Conservation (phyloP, 176 grass and related monocot species). For the Sorghum bicolor region DNA sequence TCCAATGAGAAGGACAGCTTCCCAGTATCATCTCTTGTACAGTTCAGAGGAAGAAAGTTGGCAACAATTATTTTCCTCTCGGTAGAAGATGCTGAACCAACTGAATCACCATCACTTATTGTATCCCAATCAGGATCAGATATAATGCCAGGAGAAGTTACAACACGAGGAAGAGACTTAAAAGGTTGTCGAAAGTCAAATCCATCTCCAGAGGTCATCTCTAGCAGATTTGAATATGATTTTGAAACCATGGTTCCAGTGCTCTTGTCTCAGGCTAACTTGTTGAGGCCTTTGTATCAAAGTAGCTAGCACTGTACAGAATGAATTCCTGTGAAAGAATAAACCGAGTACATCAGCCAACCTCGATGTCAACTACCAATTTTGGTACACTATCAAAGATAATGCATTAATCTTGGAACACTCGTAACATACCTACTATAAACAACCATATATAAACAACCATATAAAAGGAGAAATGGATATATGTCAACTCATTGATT, state of each 20-base stretch:
- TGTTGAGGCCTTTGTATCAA: background rate
- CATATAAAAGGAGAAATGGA: background rate
- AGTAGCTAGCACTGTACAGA: background rate
- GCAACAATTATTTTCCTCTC: constrained; percentile 91
- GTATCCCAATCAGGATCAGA: constrained; percentile 62
- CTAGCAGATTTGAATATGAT: constrained; percentile 82
- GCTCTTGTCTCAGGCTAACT: background rate
- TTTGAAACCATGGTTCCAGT: constrained; percentile 63
- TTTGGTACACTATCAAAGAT: constrained; percentile 4
- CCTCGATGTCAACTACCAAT: background rate
- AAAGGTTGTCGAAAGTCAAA: constrained; percentile 60
- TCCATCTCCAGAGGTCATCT: constrained; percentile 40
- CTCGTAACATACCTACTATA: background rate
- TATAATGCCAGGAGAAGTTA: constrained; percentile 79
- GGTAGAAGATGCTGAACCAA: constrained; percentile 33
- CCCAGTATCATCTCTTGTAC: constrained; percentile 65
- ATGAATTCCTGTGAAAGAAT: constrained; percentile 25
- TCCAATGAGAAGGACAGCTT: constrained; percentile 69
- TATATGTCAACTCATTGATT: background rate
- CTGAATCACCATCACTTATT: constrained; percentile 56
- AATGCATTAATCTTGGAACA: background rate
- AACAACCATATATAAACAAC: background rate
- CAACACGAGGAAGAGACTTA: constrained; percentile 66
- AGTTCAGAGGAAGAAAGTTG: constrained; percentile 85
- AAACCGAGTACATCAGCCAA: constrained; percentile 8